These are phyloP conservation scores for Colletotrichum lentis DNA, from an alignment of 2,329 filamentous ascomycete species.

Conservation along the genomic window DNA sequence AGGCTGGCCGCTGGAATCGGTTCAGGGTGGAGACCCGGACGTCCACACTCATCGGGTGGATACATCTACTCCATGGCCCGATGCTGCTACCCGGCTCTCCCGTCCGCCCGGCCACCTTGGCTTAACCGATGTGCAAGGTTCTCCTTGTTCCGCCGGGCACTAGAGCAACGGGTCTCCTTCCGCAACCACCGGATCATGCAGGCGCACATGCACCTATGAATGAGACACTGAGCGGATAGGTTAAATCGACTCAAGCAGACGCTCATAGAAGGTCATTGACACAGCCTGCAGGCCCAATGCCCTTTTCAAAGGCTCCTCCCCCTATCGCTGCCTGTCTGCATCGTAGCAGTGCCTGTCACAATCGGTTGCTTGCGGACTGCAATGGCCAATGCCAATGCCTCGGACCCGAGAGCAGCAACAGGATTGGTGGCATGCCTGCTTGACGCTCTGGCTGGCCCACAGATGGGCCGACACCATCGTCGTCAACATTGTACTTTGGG, in stretches of 20 bases:
- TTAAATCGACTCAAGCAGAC: constrained; percentile 29
- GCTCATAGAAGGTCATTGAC: constrained; percentile 3
- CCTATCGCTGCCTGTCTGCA: not conserved
- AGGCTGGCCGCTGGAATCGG: not conserved
- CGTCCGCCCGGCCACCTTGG: constrained; percentile 21
- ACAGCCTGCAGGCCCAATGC: constrained; percentile 5
- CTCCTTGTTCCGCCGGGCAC: constrained; percentile 22
- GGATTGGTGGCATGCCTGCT: not conserved
- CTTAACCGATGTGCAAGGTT: constrained; percentile 36
- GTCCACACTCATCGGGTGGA: constrained; percentile 30
- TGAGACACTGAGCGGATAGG: constrained; percentile 13
- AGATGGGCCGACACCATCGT: not conserved
- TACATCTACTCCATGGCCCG: constrained; percentile 30
- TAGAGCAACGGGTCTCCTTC: constrained; percentile 30
- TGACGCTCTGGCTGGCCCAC: not conserved
- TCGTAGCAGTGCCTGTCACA: not conserved
- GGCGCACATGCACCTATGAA: constrained; percentile 21
- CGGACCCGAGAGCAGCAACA: not conserved
- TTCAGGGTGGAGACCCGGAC: constrained; percentile 1
- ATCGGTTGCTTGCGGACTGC: not conserved
- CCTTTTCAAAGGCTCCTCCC: not conserved
- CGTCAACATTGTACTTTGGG: not conserved
- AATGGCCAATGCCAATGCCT: not conserved
- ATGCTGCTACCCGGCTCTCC: constrained; percentile 29
- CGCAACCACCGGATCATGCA: constrained; percentile 26